phyloP scores from a whole-genome alignment of 2,329 filamentous ascomycete species.

The Diaporthe batatas region DNA sequence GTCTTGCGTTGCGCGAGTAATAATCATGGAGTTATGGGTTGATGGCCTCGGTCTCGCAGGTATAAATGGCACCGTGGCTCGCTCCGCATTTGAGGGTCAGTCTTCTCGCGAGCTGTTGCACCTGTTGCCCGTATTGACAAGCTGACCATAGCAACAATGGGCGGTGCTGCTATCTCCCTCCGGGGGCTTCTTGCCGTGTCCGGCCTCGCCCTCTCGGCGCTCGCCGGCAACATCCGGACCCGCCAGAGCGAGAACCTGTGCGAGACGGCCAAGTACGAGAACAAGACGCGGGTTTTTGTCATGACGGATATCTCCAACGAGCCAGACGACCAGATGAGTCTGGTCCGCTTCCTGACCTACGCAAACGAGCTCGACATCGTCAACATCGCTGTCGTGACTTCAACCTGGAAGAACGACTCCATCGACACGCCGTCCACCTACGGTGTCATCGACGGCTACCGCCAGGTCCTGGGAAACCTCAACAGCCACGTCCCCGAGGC shows the following conservation, averaged over 20 bases:
- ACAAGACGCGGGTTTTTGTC: conserved; percentile 55
- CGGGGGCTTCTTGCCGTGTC: conserved; percentile 27
- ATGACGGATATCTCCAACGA: conserved; percentile 61
- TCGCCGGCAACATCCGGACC: conserved; percentile 11
- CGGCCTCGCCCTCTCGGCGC: conserved; percentile 31
- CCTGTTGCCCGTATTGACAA: conserved; percentile 27
- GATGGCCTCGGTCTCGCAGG: not conserved
- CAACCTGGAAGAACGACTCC: conserved; percentile 58
- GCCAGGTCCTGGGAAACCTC: conserved; percentile 59
- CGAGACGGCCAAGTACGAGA: conserved; percentile 34
- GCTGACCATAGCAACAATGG: conserved; percentile 25
- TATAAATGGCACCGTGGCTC: conserved; percentile 7
- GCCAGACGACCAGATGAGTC: conserved; percentile 59
- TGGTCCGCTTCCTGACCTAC: conserved; percentile 60
- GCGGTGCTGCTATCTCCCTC: conserved; percentile 16
- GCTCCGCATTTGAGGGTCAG: not conserved
- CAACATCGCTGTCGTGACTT: conserved; percentile 60
- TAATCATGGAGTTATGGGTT: conserved; percentile 20
- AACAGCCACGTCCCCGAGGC: conserved; percentile 61
- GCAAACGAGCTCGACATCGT: conserved; percentile 61
- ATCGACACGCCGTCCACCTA: conserved; percentile 58
- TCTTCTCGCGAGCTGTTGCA: not conserved
- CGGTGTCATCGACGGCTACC: conserved; percentile 60
- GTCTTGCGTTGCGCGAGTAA: conserved; percentile 21
- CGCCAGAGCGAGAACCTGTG: conserved; percentile 12